Conservation (phyloP, 202 grass and related monocot genomes). For the Carex arenaria region DNA sequence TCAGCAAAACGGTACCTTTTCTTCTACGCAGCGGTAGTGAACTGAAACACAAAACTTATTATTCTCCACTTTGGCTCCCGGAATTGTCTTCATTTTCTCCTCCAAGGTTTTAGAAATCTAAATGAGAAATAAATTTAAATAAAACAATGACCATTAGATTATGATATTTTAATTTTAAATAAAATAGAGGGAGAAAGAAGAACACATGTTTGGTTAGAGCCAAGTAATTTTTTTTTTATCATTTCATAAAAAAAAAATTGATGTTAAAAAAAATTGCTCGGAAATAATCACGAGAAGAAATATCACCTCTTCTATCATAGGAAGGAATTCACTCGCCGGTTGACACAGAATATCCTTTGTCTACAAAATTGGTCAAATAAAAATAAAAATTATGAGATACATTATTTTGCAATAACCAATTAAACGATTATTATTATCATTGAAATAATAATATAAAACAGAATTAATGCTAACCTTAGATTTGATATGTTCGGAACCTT, state of each 20-base stretch:
- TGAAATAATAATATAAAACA: background rate
- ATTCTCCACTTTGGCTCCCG: constrained; percentile 71
- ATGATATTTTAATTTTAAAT: background rate
- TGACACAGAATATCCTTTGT: constrained; percentile 55
- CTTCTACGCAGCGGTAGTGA: constrained; percentile 77
- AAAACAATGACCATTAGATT: background rate
- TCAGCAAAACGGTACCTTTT: constrained; percentile 29
- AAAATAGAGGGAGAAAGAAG: background rate
- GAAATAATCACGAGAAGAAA: background rate
- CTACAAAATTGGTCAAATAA: constrained; percentile 2
- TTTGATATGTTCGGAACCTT: constrained; percentile 24
- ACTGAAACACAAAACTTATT: constrained; percentile 87
- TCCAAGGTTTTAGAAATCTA: constrained; percentile 37
- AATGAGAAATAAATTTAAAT: background rate
- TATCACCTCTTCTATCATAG: constrained; percentile 62
- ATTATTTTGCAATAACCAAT: background rate
- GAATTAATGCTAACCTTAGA: constrained; percentile 19
- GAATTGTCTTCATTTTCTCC: constrained; percentile 27
- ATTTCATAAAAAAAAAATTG: background rate
- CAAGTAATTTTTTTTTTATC: background rate
- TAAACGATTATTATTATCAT: background rate
- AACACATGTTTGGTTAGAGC: background rate
- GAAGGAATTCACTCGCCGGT: constrained; percentile 70
- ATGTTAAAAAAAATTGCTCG: background rate
- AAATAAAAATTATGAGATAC: background rate